Base-by-base conservation (phyloP, 1,284 basidiomycete genomes). In the Cutaneotrichosporon sp. region DNA sequence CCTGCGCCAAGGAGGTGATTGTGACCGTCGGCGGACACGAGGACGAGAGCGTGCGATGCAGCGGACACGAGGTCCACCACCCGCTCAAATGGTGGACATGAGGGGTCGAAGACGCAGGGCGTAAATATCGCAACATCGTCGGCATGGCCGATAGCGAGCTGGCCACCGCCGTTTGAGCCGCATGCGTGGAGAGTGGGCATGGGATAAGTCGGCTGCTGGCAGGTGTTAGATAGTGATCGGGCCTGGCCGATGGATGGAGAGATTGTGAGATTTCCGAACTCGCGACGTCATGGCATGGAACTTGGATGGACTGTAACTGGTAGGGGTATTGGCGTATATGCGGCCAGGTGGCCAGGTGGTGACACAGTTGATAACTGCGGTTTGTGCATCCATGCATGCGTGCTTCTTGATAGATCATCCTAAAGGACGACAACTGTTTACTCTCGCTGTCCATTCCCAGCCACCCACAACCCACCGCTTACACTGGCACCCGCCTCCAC, bases 121-220 rank as follows among this genome's bases (percentile, higher is more conserved):
- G 74, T 73, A 73, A 90, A 89, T 0, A 60, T 67, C 69, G 86
- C 82, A 0, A 85, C 84, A 72, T 92, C 90, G 14, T 88, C 84
- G 5, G 73, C 31, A 61, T 84, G 81, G 1, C 83, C 84, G 47
- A 86, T 85, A 0, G 84, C 87, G 5, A 93, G 86, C 74, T 92
- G 91, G 2, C 88, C 90, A 52, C 84, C 83, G 16, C 87, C 88
- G 73, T 93, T 93, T 0, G 90, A 92, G 4, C 91, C 91, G 49
- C 87, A 84, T 9, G 88, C 85, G 52, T 84, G 75, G 2, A 88
- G 81, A 26, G 63, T 53, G 51, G 51, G 47, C 47, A 56, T 60
- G 22, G 31, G 18, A 14, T 30, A 53, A n/a, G 31, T 31, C 16
- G 31, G 51, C 18, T 46, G 42, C 42, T n/a, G 31, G 9, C 18